These are phyloP conservation scores for Acer saccharum DNA, from an alignment of 345 rosid species.

Conservation along the genomic window DNA sequence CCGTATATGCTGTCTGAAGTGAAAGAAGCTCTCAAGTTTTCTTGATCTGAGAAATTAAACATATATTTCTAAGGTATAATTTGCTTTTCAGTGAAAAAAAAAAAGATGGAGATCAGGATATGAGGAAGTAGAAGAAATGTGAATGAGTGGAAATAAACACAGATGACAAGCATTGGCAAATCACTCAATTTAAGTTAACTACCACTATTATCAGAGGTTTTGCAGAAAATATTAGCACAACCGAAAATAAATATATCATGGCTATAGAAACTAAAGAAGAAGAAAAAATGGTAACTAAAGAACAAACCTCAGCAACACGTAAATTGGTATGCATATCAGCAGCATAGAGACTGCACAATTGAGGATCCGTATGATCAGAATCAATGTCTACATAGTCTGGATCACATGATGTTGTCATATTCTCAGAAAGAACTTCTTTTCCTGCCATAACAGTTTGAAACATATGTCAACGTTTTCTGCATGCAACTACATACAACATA, in stretches of 20 bases:
- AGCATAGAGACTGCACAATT: conserved; percentile 77
- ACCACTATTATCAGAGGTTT: neutral
- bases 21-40: neutral
- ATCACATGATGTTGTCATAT: conserved; percentile 31
- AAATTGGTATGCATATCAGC: conserved; percentile 65
- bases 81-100: neutral
- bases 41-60: neutral
- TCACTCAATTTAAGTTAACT: neutral
- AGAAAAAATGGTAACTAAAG: neutral
- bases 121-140: neutral
- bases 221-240: conserved; percentile 7
- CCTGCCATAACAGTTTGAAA: conserved; percentile 40
- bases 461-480: conserved; percentile 15
- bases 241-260: neutral
- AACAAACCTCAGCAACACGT: conserved; percentile 81
- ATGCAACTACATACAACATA: neutral
- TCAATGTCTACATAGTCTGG: conserved; percentile 62
- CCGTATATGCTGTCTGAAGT: neutral
- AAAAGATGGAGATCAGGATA: neutral
- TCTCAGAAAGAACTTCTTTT: conserved; percentile 32
- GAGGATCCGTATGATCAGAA: conserved; percentile 60
- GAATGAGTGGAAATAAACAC: conserved; percentile 1
- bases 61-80: neutral
- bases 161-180: neutral
- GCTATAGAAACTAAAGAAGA: neutral